Evolutionary conservation across 202 grass and related monocot genomes (phyloP), one percentile per base, ranked within the genome.

Genomic region (Digitaria exilis): DNA sequence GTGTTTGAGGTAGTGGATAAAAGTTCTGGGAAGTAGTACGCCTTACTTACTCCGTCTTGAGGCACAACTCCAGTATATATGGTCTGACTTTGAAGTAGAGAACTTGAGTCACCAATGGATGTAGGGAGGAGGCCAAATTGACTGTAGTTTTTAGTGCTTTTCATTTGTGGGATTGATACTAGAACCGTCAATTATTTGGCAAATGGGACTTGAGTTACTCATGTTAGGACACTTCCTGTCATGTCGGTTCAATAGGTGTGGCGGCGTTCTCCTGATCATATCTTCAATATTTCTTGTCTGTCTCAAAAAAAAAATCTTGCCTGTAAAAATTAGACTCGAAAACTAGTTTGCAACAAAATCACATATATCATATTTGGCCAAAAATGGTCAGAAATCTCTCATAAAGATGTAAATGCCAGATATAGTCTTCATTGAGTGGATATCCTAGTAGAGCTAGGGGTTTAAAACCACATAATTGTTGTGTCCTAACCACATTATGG

Each of bases 211-310:
- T 30, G 73, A 70, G 3, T 21, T 42, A 5, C 26, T 60, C 31
- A 13, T 46, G 50, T 29, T 59, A 28, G 35, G 30, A 50, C 19
- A 64, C 31, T 35, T 70, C 59, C 51, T 78, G 5, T 28, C 34
- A 19, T 46, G 71, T 24, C 32, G 14, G 14, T 32, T 77, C 63
- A 69, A 29, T 60, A 69, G 44, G 49, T 77, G 73, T 17, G 82
- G 73, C 1, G 25, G 28, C 48, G 41, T 70, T 52, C 82, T 77
- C 4, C 52, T 41, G 1, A 70, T 34, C 29, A 61, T 60, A 60
- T 17, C 30, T 49, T 78, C 63, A 8, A 35, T 15, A 35, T 62
- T 82, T 78, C 49, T 84, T 68, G 13, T 10, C 82, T 78, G n/a
- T n/a, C n/a, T n/a, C n/a, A n/a, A n/a, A n/a, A n/a, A n/a, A n/a